phyloP scores from a whole-genome alignment of 192 early-diverging fungal genomes.

The Coemansia sp. region DNA sequence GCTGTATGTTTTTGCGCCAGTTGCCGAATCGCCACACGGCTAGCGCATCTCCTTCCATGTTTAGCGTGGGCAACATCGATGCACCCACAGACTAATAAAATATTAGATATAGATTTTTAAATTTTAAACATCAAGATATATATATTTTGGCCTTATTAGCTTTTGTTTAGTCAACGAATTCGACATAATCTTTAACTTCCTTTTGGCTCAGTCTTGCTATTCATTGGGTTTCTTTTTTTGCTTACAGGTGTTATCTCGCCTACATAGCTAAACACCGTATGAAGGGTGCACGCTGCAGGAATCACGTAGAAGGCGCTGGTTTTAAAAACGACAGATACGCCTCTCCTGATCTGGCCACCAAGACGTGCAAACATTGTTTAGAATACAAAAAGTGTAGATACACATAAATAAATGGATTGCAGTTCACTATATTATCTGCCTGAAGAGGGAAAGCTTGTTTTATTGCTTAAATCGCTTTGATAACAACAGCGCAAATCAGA shows the following conservation, averaged over 20 bases:
- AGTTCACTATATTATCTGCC: neutral
- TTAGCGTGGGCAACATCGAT: conserved; percentile 91
- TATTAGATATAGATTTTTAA: neutral
- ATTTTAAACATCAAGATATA: neutral
- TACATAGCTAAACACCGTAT: conserved; percentile 73
- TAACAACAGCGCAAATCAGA: neutral
- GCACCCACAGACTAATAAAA: conserved; percentile 64
- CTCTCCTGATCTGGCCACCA: neutral
- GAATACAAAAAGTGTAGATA: neutral
- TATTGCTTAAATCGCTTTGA: neutral
- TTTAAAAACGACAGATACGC: neutral
- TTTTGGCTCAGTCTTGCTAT: neutral
- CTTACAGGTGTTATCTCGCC: conserved; percentile 78
- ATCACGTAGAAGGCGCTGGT: conserved; percentile 25
- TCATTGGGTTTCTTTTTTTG: neutral
- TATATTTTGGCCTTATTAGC: neutral
- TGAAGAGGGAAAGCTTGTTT: neutral
- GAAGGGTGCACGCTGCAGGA: conserved; percentile 69
- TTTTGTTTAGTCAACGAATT: too few relatives aligned
- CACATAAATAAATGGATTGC: neutral
- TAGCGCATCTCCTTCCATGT: conserved; percentile 78
- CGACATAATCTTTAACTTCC: neutral
- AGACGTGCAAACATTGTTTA: neutral
- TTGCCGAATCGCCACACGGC: conserved; percentile 70
- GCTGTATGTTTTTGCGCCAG: conserved; percentile 41